Evolutionary conservation across 768 basidiomycete species (phyloP), one percentile per base, ranked within the genome.

Genomic region (Pisolithus marmoratus): DNA sequence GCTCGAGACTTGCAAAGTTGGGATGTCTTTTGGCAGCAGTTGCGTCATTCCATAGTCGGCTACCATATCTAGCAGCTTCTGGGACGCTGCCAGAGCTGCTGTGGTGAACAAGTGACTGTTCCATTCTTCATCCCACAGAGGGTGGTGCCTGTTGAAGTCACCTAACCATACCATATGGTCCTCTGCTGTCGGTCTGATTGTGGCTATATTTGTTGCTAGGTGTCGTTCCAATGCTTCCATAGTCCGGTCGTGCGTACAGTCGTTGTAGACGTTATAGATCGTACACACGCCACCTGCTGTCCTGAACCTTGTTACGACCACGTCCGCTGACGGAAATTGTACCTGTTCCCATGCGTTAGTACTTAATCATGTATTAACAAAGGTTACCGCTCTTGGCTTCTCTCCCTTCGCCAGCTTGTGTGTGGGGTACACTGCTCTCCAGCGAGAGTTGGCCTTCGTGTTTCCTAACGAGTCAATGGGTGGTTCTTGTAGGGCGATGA

Each of bases 101-200:
- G 19, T 15, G 36, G 57, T 61, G 17, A 68, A 64, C 0, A 70
- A 54, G 36, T 67, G 57, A 1, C 0, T 0, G 51, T 63, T 65
- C 0, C 41, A 26, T 8, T 52, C 51, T 1, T 57, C 52, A 8
- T 72, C 63, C 71, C 67, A 72, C 0, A 65, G 24, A 0, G 63
- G 61, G 48, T 72, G 68, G 44, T 72, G 68, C 1, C 59, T 36
- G 49, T 72, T 72, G 59, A 71, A 69, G 23, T 60, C 62, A 0
- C 69, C 61, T 0, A 66, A 49, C 63, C 55, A 63, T 0, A 61
- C 14, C 24, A 61, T 46, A 7, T 63, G 61, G 38, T 62, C 46
- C 17, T 24, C 19, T 3, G 6, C 38, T 8, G 29, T 11, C 4
- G 48, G 44, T 22, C 29, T n/a, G 3, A 50, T 22, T 20, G 2